Conservation (phyloP, 257 asterid genomes). For the Salvia splendens region DNA sequence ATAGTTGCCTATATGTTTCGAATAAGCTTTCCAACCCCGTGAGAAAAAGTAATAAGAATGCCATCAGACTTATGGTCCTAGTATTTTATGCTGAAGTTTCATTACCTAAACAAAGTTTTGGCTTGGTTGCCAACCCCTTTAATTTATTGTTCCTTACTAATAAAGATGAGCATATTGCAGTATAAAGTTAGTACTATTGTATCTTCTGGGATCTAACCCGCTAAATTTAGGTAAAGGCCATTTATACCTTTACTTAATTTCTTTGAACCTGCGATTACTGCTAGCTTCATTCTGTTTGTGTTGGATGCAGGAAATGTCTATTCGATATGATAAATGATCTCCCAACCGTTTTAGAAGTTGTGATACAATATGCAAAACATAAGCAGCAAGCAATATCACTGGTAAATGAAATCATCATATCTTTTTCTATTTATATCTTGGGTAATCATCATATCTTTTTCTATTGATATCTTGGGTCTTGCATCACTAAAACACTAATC, state of each 20-base stretch:
- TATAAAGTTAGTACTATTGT: not conserved
- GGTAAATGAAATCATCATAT: constrained; percentile 36
- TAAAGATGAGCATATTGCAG: not conserved
- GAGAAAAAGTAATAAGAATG: not conserved
- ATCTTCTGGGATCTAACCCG: too few species aligned
- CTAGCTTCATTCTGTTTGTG: constrained; percentile 27
- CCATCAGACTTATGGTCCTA: constrained; percentile 10
- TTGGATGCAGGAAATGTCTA: constrained; percentile 68
- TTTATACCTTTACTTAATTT: constrained; percentile 28
- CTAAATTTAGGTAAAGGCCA: too few species aligned
- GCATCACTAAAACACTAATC: not conserved
- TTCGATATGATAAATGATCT: constrained; percentile 80
- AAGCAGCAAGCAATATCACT: constrained; percentile 64
- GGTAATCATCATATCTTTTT: not conserved
- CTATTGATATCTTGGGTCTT: not conserved
- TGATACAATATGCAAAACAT: constrained; percentile 63
- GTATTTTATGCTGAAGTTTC: not conserved
- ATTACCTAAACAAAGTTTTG: constrained; percentile 19
- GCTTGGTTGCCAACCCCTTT: not conserved
- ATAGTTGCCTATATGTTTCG: constrained; percentile 13
- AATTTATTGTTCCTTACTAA: not conserved
- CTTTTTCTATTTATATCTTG: not conserved
- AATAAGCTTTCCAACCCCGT: constrained; percentile 3
- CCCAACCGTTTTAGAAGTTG: constrained; percentile 83
- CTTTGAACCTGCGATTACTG: constrained; percentile 10